Conservation (phyloP, 2,329 filamentous ascomycete species). For the Botrytis paeoniae region DNA sequence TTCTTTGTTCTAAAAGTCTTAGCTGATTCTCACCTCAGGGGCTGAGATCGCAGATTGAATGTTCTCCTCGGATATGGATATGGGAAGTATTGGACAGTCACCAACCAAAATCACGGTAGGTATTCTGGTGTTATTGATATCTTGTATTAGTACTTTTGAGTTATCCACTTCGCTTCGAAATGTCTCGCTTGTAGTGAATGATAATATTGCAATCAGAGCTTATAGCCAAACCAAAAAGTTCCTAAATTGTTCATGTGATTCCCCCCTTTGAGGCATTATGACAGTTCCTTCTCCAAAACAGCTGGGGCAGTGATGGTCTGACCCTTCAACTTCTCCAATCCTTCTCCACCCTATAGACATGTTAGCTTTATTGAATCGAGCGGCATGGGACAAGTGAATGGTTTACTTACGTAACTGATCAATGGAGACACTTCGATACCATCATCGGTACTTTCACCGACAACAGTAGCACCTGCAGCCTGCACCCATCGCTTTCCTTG, state of each 20-base stretch:
- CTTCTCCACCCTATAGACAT: slow-evolving; percentile 60
- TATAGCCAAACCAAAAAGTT: neutral
- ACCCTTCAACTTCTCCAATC: slow-evolving; percentile 54
- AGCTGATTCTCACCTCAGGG: neutral
- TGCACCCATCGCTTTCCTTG: slow-evolving; percentile 87
- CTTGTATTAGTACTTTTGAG: neutral
- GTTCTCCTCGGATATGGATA: neutral
- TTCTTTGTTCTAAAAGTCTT: neutral
- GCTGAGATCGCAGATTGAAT: neutral
- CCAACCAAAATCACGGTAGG: neutral
- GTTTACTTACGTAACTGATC: slow-evolving; percentile 83
- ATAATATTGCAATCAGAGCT: slow-evolving; percentile 9
- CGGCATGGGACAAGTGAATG: neutral
- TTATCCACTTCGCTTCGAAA: neutral
- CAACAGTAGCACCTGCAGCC: slow-evolving; percentile 72
- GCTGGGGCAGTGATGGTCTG: slow-evolving; percentile 53
- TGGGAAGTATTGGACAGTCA: neutral
- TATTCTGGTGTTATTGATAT: neutral
- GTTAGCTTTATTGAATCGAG: slow-evolving; percentile 44
- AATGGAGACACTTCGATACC: slow-evolving; percentile 90
- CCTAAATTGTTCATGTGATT: neutral
- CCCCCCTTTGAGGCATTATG: slow-evolving; percentile 3
- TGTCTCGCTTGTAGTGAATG: neutral
- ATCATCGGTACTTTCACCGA: slow-evolving; percentile 56
- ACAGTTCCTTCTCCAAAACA: slow-evolving; percentile 46